These are phyloP conservation scores for Ambrosiella cleistominuta DNA, from an alignment of 2,329 filamentous ascomycete genomes.

Conservation along the genomic window DNA sequence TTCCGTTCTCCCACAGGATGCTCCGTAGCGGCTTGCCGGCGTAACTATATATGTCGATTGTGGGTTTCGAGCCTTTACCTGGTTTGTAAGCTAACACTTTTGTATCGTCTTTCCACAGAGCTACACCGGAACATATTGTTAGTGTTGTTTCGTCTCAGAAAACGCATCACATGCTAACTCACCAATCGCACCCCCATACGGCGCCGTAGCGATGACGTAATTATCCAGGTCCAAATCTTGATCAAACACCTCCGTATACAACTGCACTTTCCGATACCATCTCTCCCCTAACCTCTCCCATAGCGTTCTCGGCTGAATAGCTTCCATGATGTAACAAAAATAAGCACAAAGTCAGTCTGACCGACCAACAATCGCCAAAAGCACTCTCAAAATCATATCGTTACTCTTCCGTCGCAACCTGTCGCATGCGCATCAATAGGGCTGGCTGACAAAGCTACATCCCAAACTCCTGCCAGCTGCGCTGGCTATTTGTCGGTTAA, in stretches of 20 bases:
- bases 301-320: constrained; percentile 56
- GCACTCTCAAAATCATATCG: background rate
- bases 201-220: constrained; percentile 78
- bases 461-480: background rate
- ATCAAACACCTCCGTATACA: constrained; percentile 88
- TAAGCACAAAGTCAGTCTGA: background rate
- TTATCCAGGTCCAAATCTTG: constrained; percentile 87
- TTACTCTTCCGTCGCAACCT: no score
- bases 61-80: constrained; percentile 54
- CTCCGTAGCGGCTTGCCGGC: constrained; percentile 73
- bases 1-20: constrained; percentile 81
- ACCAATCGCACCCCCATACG: constrained; percentile 89
- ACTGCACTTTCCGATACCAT: constrained; percentile 87
- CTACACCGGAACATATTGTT: constrained; percentile 26
- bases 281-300: constrained; percentile 89
- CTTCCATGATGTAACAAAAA: constrained; percentile 29
- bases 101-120: constrained; percentile 72
- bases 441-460: background rate
- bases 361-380: background rate
- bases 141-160: background rate
- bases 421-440: background rate
- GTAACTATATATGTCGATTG: constrained; percentile 87
- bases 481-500: constrained; percentile 3
- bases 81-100: constrained; percentile 68
- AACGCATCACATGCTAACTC: constrained; percentile 20